phyloP scores from a whole-genome alignment of 345 rosid genomes.

The Rhodomyrtus tomentosa region DNA sequence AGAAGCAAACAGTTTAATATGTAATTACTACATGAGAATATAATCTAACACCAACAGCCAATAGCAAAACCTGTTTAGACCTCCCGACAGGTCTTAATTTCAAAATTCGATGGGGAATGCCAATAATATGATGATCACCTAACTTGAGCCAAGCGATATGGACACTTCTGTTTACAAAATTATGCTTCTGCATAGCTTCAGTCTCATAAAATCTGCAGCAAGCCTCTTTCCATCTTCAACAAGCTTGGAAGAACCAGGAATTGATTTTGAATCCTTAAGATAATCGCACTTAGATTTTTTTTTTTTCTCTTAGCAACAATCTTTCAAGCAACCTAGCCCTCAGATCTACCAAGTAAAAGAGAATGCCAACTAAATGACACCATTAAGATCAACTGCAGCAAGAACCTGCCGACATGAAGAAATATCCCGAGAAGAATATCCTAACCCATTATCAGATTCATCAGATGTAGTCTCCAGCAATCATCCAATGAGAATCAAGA shows the following conservation, averaged over 20 bases:
- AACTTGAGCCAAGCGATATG: neutral
- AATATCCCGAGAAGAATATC: neutral
- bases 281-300: neutral
- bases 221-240: neutral
- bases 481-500: neutral
- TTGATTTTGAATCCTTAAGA: neutral
- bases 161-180: neutral
- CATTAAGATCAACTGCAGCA: neutral
- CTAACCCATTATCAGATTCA: neutral
- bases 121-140: neutral
- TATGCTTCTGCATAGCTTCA: neutral
- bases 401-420: neutral
- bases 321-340: neutral
- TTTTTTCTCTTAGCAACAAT: neutral
- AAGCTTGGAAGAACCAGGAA: neutral
- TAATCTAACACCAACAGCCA: neutral
- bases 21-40: neutral
- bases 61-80: neutral
- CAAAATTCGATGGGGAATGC: neutral
- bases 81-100: neutral
- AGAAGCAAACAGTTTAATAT: neutral
- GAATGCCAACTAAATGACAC: neutral
- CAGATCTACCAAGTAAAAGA: neutral
- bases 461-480: neutral
- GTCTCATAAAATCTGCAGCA: neutral